Base-by-base conservation (phyloP, 2,329 filamentous ascomycete genomes). In the Didymella lethalis region DNA sequence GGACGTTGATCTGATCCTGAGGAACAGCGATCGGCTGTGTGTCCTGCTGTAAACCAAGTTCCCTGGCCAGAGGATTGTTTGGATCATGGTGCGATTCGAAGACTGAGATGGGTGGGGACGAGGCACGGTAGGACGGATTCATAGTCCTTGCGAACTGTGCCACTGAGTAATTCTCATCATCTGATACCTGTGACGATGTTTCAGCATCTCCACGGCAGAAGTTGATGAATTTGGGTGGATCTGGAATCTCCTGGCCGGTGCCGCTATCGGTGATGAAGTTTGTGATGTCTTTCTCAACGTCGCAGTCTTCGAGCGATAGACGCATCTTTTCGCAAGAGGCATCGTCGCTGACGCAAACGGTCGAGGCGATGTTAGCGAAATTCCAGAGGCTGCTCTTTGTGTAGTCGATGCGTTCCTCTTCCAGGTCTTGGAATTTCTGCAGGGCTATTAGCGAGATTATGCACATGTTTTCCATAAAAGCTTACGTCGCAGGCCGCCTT, bases 301-400 rank as follows among this genome's bases (percentile, higher is more conserved):
- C 95, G 80, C 96, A 96, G 72, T 91, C 91, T 79, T 99, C 96
- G 2, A 99, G 83, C 0, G 94, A 94, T 5, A 98, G 81, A 11
- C 96, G 88, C 61, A 99, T 91, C 81, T 97, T 98, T 79, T 99
- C 96, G 77, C 94, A 99, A 72, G 85, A 82, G 45, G 91, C 87
- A 80, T 99, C 95, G 72, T 99, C 95, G 75, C 93, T 98, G 47
- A 99, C 95, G 73, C 95, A 99, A 11, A 98, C 95, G 0, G 94
- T 98, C 0, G 94, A 98, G 0, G 95, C 88, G 69, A 99, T 93
- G 76, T 99, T 99, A 55, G 95, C 94, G 80, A 98, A 99, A 14
- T 89, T 94, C 96, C 95, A 99, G 7, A 99, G 83, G 72, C 95
- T 98, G 80, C 91, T 96, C 83, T 98, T 99, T 66, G 93, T 93